phyloP scores from a whole-genome alignment of 75 land plant genomes.

The Cunninghamia lanceolata region DNA sequence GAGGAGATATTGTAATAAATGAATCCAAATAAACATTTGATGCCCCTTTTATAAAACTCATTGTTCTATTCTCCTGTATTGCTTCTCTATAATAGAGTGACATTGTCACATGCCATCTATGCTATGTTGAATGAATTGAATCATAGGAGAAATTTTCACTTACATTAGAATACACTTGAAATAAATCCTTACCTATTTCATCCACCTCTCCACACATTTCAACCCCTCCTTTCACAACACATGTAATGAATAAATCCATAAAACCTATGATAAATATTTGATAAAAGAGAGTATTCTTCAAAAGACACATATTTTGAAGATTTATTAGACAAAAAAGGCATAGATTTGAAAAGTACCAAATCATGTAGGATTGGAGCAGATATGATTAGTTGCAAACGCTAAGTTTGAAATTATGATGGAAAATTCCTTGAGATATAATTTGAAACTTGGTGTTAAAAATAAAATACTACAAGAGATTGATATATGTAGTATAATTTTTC shows the following conservation, averaged over 20 bases:
- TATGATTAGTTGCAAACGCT: too few species aligned
- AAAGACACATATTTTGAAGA: too few species aligned
- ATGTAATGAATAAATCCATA: background rate
- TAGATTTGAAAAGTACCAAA: background rate
- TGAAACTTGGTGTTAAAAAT: too few species aligned
- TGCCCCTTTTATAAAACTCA: background rate
- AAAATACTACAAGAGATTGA: too few species aligned
- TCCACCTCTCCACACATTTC: conserved; percentile 17
- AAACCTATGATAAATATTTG: background rate
- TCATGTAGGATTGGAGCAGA: too few species aligned
- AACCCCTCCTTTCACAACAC: background rate
- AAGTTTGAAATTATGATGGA: too few species aligned
- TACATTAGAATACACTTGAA: conserved; percentile 7
- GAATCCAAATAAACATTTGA: background rate
- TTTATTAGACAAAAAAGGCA: too few species aligned
- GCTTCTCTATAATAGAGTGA: background rate
- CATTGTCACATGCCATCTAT: conserved; percentile 14
- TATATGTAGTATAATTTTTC: background rate
- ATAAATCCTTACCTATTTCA: background rate
- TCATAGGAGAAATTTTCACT: conserved; percentile 25
- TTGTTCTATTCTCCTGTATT: background rate
- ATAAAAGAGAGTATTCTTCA: background rate
- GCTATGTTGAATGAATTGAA: conserved; percentile 19
- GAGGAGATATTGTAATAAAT: background rate
- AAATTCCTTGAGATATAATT: too few species aligned